Base-by-base conservation (phyloP, 139 green algal genomes). In the Microglena sp. region DNA sequence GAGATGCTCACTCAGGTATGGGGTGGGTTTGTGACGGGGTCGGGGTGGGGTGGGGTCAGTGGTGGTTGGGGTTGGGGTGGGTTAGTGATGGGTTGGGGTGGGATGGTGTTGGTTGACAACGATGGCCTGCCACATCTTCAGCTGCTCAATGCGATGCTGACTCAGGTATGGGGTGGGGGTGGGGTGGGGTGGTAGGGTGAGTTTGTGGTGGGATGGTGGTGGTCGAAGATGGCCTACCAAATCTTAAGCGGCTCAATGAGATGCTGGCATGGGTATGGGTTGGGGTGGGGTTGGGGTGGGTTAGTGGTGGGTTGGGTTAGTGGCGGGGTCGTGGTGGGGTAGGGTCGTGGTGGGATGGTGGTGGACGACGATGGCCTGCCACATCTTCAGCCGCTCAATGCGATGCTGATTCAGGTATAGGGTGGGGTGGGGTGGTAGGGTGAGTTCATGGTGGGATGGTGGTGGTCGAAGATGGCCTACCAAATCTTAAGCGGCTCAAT, bases 111-210 rank as follows among this genome's bases (percentile, higher is more conserved):
- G n/a, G n/a, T n/a, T n/a, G n/a, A n/a, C n/a, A n/a, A n/a, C 77
- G 93, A 98, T 55, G 55, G 65, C 11, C 63, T 91, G 79, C 93
- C 92, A 1, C 92, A 98, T 77, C 68, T 89, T 62, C 79, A 84
- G 74, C 76, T 97, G 56, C 71, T 95, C 18, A 98, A 97, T 73
- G 91, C 96, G 82, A 75, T 94, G 72, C 67, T 97, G 22, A 87
- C 77, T 3, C 86, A 94, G 27, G 33, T 64, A 60, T 7, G 54
- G 4, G 40, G 40, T 50, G 40, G 11, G 15, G 11, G 40, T 50
- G 40, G 11, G 40, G 15, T 11, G 1, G 45, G 40, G 40, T 11
- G n/a, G n/a, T n/a, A n/a, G n/a, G n/a, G n/a, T n/a, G n/a, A n/a
- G n/a, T n/a, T n/a, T n/a, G n/a, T n/a, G n/a, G n/a, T n/a, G n/a